Base-by-base conservation (phyloP, 139 green algal genomes). In the Chlorella sp. region DNA sequence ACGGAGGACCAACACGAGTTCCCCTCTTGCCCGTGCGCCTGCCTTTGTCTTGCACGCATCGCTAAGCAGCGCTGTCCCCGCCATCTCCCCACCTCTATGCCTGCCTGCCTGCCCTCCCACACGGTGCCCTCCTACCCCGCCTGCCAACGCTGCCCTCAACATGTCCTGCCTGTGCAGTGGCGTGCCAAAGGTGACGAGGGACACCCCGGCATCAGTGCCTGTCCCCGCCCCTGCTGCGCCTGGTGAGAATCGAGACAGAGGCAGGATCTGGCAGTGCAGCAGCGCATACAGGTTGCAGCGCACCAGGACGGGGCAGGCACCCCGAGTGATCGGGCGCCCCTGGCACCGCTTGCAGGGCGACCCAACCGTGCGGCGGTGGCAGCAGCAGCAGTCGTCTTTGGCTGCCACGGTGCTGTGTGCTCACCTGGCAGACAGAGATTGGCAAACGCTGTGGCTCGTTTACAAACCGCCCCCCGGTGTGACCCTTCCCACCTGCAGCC, bases 111-210 rank as follows among this genome's bases (percentile, higher is more conserved):
- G 22, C 64, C 64, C 64, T 32, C 64, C 64, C 21, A 9, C 64
- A 71, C 64, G 11, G 2, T 57, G 22, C 11, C 21, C 22, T 57
- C 48, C 48, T 57, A 9, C 48, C 48, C 48, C 9, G 48, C 48
- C 48, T 57, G 48, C 7, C 48, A 5, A 16, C 7, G 7, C 48
- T 14, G 15, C 69, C 30, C 69, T 77, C 69, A 36, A 19, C 64
- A 71, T 28, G 64, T 18, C 37, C 77, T 66, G 15, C 42, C 14
- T 26, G 21, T 79, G 60, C 83, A 87, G 83, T 24, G 83, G 61
- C 12, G 69, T 80, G 42, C 68, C 82, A 68, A 81, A 88, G 85
- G 85, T 88, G 16, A 69, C 40, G 68, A 32, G 82, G 0, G 85
- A 88, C 40, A 32, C 69, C 4, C 69, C 85, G 0, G 34, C 9